These are phyloP conservation scores for Naganishia cerealis DNA, from an alignment of 1,284 basidiomycete species.

Conservation along the genomic window DNA sequence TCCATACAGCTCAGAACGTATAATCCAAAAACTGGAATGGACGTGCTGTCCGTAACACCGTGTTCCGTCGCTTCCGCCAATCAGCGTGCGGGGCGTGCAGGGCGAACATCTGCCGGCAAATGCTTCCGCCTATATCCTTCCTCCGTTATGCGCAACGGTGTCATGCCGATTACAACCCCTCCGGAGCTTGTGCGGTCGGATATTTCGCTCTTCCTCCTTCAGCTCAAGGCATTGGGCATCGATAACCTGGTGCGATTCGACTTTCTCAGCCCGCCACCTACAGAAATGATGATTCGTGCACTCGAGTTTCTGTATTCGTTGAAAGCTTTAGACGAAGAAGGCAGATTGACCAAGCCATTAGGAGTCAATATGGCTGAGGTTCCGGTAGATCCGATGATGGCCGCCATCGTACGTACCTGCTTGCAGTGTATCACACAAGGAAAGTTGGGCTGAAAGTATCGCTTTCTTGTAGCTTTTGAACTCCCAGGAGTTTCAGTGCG, in stretches of 20 bases:
- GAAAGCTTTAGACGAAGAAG: conserved; percentile 59
- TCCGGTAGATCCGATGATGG: conserved; percentile 61
- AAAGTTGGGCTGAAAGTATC: neutral
- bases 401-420: conserved; percentile 56
- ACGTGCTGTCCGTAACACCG: conserved; percentile 75
- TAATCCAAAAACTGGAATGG: conserved; percentile 76
- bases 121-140: conserved; percentile 90
- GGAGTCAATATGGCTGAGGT: conserved; percentile 61
- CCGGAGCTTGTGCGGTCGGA: conserved; percentile 89
- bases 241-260: conserved; percentile 84
- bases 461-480: conserved; percentile 66
- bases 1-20: conserved; percentile 70
- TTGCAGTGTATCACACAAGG: neutral
- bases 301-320: conserved; percentile 63
- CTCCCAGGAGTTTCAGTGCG: conserved; percentile 78
- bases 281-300: conserved; percentile 78
- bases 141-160: conserved; percentile 56
- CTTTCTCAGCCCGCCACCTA: conserved; percentile 83
- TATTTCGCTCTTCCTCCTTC: conserved; percentile 80
- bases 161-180: conserved; percentile 64
- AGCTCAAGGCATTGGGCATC: conserved; percentile 89
- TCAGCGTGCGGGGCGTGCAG: conserved; percentile 85
- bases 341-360: conserved; percentile 56
- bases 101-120: conserved; percentile 83
- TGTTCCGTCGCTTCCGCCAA: conserved; percentile 79